Conservation (phyloP, 805 yeast species). For the Myxozyma neglecta region DNA sequence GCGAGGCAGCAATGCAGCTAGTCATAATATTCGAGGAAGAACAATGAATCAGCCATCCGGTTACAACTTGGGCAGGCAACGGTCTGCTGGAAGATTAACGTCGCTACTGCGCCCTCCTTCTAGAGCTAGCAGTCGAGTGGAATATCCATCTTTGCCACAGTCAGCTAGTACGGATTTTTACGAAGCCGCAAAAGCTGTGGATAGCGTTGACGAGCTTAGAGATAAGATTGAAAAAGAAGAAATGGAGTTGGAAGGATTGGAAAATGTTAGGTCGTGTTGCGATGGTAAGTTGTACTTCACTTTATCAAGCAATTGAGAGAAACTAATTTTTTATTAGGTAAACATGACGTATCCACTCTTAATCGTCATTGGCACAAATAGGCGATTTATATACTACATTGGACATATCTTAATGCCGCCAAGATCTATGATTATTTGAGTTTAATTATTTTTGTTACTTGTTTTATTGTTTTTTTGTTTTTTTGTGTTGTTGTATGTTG, state of each 20-base stretch:
- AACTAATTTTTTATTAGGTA: conserved; percentile 20
- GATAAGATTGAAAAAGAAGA: conserved; percentile 17
- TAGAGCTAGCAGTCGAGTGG: background rate
- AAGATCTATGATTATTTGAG: background rate
- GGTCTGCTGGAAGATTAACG: conserved; percentile 19
- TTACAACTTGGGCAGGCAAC: conserved; percentile 2
- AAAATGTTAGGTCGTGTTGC: conserved; percentile 45
- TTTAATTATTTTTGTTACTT: background rate
- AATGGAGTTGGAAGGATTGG: conserved; percentile 49
- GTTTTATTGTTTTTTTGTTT: background rate
- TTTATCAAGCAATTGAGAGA: background rate
- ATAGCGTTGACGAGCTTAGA: conserved; percentile 14
- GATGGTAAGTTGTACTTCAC: conserved; percentile 31
- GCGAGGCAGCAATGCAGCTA: background rate
- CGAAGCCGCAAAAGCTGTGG: background rate
- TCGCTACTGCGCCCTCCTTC: conserved; percentile 14
- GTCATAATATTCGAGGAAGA: background rate
- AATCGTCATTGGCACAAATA: conserved; percentile 6
- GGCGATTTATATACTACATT: background rate
- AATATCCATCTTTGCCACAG: background rate
- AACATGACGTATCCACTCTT: conserved; percentile 31
- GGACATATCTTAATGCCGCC: background rate
- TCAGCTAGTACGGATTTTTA: background rate
- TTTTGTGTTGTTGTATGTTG: background rate
- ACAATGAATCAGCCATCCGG: background rate